These are phyloP conservation scores for Aspergillus diversus DNA, from an alignment of 495 filamentous ascomycete species.

Conservation along the genomic window DNA sequence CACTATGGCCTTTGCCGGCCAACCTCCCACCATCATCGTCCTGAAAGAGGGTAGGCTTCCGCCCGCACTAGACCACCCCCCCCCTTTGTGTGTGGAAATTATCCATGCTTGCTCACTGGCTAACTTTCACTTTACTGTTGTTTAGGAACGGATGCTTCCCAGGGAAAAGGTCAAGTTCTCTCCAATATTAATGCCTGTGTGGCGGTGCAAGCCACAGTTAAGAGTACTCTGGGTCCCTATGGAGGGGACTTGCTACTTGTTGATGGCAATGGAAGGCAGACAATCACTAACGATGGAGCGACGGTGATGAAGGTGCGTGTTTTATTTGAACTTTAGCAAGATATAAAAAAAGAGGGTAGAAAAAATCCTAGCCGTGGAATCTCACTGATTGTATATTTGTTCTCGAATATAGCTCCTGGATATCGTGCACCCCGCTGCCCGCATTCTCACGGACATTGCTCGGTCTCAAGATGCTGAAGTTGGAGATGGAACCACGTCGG, in stretches of 20 bases:
- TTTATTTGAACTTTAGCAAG: not conserved
- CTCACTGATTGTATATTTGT: slow-evolving; percentile 8
- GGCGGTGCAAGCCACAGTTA: slow-evolving; percentile 94
- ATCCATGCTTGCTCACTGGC: slow-evolving; percentile 20
- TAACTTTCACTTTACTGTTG: slow-evolving; percentile 15
- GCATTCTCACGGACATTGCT: slow-evolving; percentile 97
- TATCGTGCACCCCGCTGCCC: slow-evolving; percentile 96
- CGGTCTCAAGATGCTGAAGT: slow-evolving; percentile 99
- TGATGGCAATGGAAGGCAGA: slow-evolving; percentile 91
- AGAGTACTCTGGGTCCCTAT: slow-evolving; percentile 95
- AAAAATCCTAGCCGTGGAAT: not conserved
- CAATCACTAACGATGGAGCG: slow-evolving; percentile 98
- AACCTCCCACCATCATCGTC: slow-evolving; percentile 98
- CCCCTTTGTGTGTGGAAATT: slow-evolving; percentile 23
- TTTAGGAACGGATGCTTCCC: slow-evolving; percentile 91
- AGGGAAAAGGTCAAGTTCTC: slow-evolving; percentile 95
- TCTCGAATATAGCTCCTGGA: slow-evolving; percentile 75
- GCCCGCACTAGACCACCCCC: slow-evolving; percentile 38
- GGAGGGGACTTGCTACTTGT: slow-evolving; percentile 95
- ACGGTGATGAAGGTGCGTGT: slow-evolving; percentile 93
- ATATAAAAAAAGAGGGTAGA: not conserved
- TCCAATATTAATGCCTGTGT: slow-evolving; percentile 99
- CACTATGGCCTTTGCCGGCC: slow-evolving; percentile 93
- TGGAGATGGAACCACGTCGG: slow-evolving; percentile 95
- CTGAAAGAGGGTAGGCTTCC: slow-evolving; percentile 85